Evolutionary conservation across 768 basidiomycete species (phyloP), one percentile per base, ranked within the genome.

Genomic region (Coprinopsis cinerea): DNA sequence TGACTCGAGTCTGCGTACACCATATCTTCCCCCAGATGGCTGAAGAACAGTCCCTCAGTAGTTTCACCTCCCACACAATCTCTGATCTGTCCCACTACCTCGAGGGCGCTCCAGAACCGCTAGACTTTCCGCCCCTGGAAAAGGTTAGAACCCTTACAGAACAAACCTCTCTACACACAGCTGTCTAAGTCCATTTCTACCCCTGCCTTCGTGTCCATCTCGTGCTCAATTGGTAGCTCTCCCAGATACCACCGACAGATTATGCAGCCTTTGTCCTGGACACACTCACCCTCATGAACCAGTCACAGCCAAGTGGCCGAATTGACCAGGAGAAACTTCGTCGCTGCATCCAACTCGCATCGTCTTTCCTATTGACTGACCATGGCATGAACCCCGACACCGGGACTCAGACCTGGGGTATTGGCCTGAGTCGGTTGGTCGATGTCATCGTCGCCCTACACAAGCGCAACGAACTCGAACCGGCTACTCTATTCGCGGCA

Each of bases 351-450:
- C 74, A 74, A 14, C 78, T 89, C 32, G 77, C 88, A 13, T 83
- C 88, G 1, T 86, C 88, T n/a, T 88, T 83, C 60, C 78, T 90
- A 39, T 62, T 92, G 51, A 81, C 87, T 11, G 88, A 92, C 65
- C 74, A 76, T 0, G 81, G 79, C 49, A 88, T 73, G 55, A 80
- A 82, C 58, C 70, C 78, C 0, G 74, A 75, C 28, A 60, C 60
- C 0, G 89, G 87, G 0, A 65, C 81, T 22, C 53, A 58, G 13
- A 76, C 81, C 7, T 92, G 88, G 88, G 73, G 69, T 51, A 67
- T 69, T 4, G 88, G 88, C 2, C 78, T 92, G 59, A 74, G 73
- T 63, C 71, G 77, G 10, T 73, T 91, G 24, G 79, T 88, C 24
- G 88, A 91, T 55, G 69, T 90, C 45, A 68, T 88, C 51, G 72